phyloP scores from a whole-genome alignment of 176 grass and related monocot genomes.

The Triticum timopheevii region DNA sequence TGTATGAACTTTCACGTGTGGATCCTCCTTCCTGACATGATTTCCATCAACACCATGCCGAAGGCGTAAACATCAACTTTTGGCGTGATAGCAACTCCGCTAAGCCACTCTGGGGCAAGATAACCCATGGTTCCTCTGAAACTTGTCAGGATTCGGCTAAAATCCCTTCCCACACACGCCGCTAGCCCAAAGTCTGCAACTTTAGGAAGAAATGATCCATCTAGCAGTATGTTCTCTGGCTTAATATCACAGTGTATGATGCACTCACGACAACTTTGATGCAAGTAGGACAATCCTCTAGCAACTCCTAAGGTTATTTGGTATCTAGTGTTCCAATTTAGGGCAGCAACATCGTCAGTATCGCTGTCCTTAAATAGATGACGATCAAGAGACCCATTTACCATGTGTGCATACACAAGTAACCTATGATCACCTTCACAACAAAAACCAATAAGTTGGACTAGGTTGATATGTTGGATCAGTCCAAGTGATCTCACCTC shows the following conservation, averaged over 20 bases:
- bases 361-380: too few species aligned
- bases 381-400: too few species aligned
- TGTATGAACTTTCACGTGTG: neutral
- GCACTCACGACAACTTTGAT: neutral
- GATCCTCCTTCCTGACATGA: neutral
- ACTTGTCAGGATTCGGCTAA: neutral
- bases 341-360: too few species aligned
- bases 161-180: neutral
- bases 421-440: too few species aligned
- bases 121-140: neutral
- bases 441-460: too few species aligned
- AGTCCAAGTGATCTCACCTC: too few species aligned
- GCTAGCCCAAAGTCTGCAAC: conserved; percentile 65
- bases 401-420: too few species aligned
- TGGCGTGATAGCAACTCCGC: neutral
- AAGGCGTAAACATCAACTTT: neutral
- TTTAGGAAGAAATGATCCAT: conserved; percentile 48
- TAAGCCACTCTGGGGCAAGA: neutral
- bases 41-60: neutral
- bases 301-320: too few species aligned
- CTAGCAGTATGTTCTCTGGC: neutral
- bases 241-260: too few species aligned
- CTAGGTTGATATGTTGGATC: too few species aligned
- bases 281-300: neutral
- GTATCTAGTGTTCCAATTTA: too few species aligned